These are phyloP conservation scores for Noccaea bulbosa DNA, from an alignment of 345 rosid genomes.

Conservation along the genomic window DNA sequence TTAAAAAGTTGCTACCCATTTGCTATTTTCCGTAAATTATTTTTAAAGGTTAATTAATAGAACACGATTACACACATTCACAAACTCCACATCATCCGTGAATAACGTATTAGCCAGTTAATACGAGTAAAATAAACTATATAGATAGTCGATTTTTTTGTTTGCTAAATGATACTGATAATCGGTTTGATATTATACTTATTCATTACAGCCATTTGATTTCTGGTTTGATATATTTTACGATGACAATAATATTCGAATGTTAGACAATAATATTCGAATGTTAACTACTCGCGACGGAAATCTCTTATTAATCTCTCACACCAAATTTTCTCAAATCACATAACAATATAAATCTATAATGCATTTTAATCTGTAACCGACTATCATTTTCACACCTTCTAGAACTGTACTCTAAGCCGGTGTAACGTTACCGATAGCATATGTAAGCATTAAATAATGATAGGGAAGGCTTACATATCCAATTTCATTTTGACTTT, in stretches of 20 bases:
- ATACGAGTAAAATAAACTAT: background rate
- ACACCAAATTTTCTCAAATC: conserved; percentile 3
- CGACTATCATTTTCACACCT: background rate
- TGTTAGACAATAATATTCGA: too few species aligned
- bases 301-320: background rate
- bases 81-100: background rate
- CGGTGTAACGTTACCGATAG: conserved; percentile 5
- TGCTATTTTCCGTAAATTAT: background rate
- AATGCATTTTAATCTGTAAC: background rate
- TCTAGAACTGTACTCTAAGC: background rate
- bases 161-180: background rate
- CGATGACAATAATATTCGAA: too few species aligned
- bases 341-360: background rate
- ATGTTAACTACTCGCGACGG: background rate
- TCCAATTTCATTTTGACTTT: conserved; percentile 38
- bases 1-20: background rate
- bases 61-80: background rate
- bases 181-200: background rate
- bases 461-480: conserved; percentile 32
- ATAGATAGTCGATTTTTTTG: too few species aligned
- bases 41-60: background rate
- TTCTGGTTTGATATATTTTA: background rate
- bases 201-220: background rate
- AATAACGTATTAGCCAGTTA: background rate
- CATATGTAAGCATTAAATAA: conserved; percentile 38